Base-by-base conservation (phyloP, 441 rosid species). In the Macaranga tanarius region DNA sequence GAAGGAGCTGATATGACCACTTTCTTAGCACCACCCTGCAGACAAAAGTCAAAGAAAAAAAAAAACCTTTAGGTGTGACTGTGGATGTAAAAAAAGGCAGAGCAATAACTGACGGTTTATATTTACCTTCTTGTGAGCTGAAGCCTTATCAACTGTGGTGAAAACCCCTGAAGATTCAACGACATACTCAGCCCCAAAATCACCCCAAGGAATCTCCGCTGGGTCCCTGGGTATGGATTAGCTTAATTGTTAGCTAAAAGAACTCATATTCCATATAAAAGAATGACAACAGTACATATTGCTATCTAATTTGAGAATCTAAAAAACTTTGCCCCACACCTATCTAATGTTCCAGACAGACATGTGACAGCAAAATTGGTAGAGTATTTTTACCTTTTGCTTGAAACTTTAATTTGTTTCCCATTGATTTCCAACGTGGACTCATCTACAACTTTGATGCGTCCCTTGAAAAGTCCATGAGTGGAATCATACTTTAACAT, bases 1-100 rank as follows among this genome's bases (percentile, higher is more conserved):
- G 99, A 95, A 64, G 99, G 99, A 69, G 99, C 99, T 71, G 99
- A 95, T 70, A 95, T 93, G 40, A 93, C 89, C 57, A 95, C 99
- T 76, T 95, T 95, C 84, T 84, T 90, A 31, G 99, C 97, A 65
- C 98, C 99, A 62, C 93, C 99, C 98, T 95, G 80, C 73, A 76
- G 59, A 62, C 68, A 11, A 69, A 62, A 69, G 3, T 42, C 38
- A 5, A 0, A 34, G 6, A 67, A 76, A 72, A 22, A 71, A 74
- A n/a, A 19, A 74, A 70, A 70, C 73, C 23, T 45, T 65, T 13
- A 67, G 62, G 26, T 19, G 5, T 2, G 60, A 62, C 25, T 45
- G 8, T 62, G 5, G 40, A 62, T 26, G n/a, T 65, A 58, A 66
- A n/a, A 38, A 58, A 10, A 75, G 28, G 73, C 50, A 31, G 26